Percentiles rank a stretch among this genome's conserved stretches.
Evolutionary conservation across 169 alveolate species (phyloP).

Genomic region (Eimeria falciformis): DNA sequence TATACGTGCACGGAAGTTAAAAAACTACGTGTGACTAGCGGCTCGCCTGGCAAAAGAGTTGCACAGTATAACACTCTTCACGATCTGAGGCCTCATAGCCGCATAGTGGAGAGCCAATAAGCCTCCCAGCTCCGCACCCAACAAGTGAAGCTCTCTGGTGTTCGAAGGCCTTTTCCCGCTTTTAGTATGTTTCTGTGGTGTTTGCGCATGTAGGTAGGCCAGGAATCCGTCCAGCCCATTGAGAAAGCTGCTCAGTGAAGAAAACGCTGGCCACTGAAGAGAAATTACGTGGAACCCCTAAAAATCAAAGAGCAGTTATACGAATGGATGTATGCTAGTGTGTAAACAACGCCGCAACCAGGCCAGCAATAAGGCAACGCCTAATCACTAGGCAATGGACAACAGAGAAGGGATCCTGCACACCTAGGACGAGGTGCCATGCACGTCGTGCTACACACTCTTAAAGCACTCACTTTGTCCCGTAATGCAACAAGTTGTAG

Average conservation of each 20-base stretch:
- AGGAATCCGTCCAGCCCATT: conserved; percentile 1
- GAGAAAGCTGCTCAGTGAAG: conserved; percentile 19
- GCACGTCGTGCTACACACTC: no score
- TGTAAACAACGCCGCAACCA: no score
- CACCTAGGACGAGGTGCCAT: no score
- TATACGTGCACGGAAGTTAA: no score
- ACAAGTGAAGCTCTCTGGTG: background rate
- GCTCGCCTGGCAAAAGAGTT: background rate
- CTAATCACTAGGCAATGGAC: no score
- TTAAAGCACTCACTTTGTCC: conserved; percentile 39
- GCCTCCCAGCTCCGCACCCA: conserved; percentile 34
- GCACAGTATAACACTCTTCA: conserved; percentile 3
- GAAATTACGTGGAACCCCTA: conserved; percentile 14
- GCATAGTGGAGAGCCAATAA: conserved; percentile 7
- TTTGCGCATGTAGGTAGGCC: background rate
- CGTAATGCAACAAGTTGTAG: conserved; percentile 19
- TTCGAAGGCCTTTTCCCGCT: background rate
- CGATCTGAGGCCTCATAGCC: background rate
- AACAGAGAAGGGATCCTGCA: no score
- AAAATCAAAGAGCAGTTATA: background rate
- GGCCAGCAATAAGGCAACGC: no score
- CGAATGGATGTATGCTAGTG: background rate
- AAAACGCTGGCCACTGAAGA: conserved; percentile 36
- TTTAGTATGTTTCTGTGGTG: background rate
- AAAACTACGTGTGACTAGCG: no score